These are phyloP conservation scores for Naganishia vaughanmartiniae DNA, from an alignment of 768 basidiomycete species.

Conservation along the genomic window DNA sequence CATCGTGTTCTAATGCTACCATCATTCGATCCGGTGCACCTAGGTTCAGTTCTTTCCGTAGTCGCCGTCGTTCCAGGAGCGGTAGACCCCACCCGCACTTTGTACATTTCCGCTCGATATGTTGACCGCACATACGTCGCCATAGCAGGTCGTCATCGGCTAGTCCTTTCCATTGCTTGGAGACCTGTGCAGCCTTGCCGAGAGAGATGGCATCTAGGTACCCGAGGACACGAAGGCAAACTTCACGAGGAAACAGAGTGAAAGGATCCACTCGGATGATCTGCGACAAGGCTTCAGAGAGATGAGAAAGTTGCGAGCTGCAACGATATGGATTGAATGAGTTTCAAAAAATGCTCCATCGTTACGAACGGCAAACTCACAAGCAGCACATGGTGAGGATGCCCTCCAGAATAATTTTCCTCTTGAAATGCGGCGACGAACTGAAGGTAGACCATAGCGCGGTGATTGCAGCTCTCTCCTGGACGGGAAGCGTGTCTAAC, in stretches of 20 bases:
- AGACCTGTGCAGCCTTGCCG: constrained; percentile 89
- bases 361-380: constrained; percentile 34
- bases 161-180: constrained; percentile 74
- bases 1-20: constrained; percentile 14
- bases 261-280: constrained; percentile 97
- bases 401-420: constrained; percentile 91
- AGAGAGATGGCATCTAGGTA: constrained; percentile 89
- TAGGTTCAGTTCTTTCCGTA: constrained; percentile 43
- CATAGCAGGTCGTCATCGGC: constrained; percentile 96
- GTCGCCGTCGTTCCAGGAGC: constrained; percentile 62
- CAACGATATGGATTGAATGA: constrained; percentile 7
- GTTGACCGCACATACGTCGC: constrained; percentile 95
- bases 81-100: constrained; percentile 99
- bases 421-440: constrained; percentile 81
- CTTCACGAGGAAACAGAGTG: constrained; percentile 80
- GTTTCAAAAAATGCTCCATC: neutral
- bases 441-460: constrained; percentile 96
- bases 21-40: constrained; percentile 25
- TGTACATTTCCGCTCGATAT: constrained; percentile 91
- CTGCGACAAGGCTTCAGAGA: constrained; percentile 83
- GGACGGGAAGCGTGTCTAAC: constrained; percentile 78
- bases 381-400: constrained; percentile 99
- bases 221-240: constrained; percentile 78
- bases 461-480: constrained; percentile 83
- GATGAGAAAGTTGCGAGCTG: constrained; percentile 83